These are phyloP conservation scores for Yamadazyma atlantica DNA, from an alignment of 1,139 yeast species.

Conservation along the genomic window DNA sequence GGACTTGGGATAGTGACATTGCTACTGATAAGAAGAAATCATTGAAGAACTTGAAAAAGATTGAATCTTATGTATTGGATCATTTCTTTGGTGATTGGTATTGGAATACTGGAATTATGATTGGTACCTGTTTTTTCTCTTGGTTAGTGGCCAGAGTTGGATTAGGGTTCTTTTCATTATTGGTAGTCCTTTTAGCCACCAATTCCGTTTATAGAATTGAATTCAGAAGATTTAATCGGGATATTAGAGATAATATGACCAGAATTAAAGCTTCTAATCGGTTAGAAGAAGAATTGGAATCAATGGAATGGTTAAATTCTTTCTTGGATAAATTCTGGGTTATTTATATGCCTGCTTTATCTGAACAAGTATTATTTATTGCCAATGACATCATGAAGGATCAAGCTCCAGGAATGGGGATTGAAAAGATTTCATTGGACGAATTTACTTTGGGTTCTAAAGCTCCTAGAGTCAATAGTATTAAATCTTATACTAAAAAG, in stretches of 20 bases:
- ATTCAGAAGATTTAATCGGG: constrained; percentile 69
- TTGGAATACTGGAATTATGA: constrained; percentile 60
- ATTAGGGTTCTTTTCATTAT: constrained; percentile 57
- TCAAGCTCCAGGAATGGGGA: constrained; percentile 80
- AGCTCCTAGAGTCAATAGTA: constrained; percentile 71
- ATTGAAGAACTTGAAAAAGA: constrained; percentile 24
- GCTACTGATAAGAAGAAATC: constrained; percentile 25
- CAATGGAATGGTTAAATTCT: constrained; percentile 78
- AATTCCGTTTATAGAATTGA: constrained; percentile 69
- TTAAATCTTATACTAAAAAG: constrained; percentile 67
- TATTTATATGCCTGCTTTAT: constrained; percentile 80
- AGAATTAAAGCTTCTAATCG: constrained; percentile 60
- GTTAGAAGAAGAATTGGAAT: constrained; percentile 61
- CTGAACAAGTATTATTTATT: constrained; percentile 69
- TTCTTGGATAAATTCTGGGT: constrained; percentile 82
- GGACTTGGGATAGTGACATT: constrained; percentile 35
- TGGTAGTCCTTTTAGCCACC: constrained; percentile 57
- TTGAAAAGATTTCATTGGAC: constrained; percentile 67
- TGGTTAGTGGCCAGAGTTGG: constrained; percentile 61
- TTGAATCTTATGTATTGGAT: constrained; percentile 65
- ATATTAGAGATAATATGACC: constrained; percentile 70
- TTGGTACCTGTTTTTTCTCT: constrained; percentile 72
- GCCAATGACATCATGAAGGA: constrained; percentile 67
- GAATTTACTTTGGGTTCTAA: constrained; percentile 79
- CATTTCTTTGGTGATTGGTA: constrained; percentile 72